A percentile compares a stretch with the other conserved stretches of the same genome.
phyloP scores from a whole-genome alignment of 2,329 filamentous ascomycete species.

The Neonectria hederae region DNA sequence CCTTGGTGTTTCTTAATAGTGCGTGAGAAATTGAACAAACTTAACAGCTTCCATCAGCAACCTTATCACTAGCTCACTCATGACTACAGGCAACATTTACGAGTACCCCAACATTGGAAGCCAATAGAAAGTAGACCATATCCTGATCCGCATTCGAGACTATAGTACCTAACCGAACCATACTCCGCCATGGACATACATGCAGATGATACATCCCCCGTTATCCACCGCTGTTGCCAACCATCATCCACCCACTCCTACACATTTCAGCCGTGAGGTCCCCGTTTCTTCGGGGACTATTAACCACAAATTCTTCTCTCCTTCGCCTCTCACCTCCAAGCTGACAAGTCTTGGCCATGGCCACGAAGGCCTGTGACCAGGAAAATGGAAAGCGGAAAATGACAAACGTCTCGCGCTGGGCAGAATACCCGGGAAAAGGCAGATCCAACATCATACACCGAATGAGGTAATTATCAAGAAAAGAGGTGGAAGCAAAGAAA shows the following conservation, averaged over 20 bases:
- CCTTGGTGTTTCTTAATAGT: background rate
- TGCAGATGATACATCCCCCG: slow-evolving; percentile 38
- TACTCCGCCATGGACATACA: slow-evolving; percentile 43
- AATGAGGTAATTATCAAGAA: slow-evolving; percentile 47
- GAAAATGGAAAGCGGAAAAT: slow-evolving; percentile 2
- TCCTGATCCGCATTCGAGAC: slow-evolving; percentile 41
- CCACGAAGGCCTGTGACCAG: background rate
- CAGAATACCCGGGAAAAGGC: slow-evolving; percentile 31
- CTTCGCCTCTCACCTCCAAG: slow-evolving; percentile 16
- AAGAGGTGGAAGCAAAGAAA: slow-evolving; percentile 41
- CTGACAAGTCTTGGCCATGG: background rate
- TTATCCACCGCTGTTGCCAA: slow-evolving; percentile 30
- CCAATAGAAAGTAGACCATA: slow-evolving; percentile 28
- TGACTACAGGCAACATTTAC: background rate
- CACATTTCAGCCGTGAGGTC: slow-evolving; percentile 37
- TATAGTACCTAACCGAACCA: slow-evolving; percentile 37
- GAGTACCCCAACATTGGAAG: background rate
- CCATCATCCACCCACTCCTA: slow-evolving; percentile 25
- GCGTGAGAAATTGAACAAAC: background rate
- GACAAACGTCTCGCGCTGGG: slow-evolving; percentile 23
- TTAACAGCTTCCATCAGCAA: background rate
- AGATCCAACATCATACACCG: slow-evolving; percentile 45
- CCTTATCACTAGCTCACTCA: background rate
- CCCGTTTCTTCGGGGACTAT: slow-evolving; percentile 32
- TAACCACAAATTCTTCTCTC: slow-evolving; percentile 32